Percentiles rank a stretch among this genome's conserved stretches.
Evolutionary conservation across 805 yeast genomes (phyloP).

Genomic region (Candida boleticola): DNA sequence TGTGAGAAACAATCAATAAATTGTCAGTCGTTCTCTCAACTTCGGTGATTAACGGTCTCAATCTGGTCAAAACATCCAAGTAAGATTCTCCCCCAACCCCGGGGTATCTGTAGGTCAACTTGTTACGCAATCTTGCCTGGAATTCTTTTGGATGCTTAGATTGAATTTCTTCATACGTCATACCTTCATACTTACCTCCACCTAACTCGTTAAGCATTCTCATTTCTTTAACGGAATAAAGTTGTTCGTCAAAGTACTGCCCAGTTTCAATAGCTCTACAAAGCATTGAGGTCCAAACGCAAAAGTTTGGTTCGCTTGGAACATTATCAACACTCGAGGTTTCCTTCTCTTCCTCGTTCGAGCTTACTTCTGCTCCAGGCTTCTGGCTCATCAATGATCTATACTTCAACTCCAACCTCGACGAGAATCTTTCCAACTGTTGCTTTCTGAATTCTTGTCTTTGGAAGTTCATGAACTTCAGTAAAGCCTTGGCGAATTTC

Average conservation of each 20-base stretch:
- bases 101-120: conserved; percentile 86
- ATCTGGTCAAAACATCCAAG: conserved; percentile 85
- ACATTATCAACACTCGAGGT: conserved; percentile 19
- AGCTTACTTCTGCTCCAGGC: conserved; percentile 14
- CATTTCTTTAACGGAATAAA: conserved; percentile 80
- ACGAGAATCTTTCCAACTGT: conserved; percentile 55
- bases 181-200: conserved; percentile 88
- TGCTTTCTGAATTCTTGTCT: conserved; percentile 62
- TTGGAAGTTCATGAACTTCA: conserved; percentile 71
- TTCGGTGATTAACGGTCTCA: conserved; percentile 88
- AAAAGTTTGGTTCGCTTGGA: conserved; percentile 67
- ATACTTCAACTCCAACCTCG: conserved; percentile 44
- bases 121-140: conserved; percentile 69
- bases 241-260: conserved; percentile 66
- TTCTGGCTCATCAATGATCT: conserved; percentile 26
- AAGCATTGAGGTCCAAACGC: conserved; percentile 93
- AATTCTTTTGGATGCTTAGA: conserved; percentile 78
- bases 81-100: conserved; percentile 98
- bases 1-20: conserved; percentile 76
- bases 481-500: conserved; percentile 68
- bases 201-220: conserved; percentile 92
- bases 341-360: conserved; percentile 10
- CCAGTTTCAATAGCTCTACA: conserved; percentile 78
- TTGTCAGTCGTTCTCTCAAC: conserved; percentile 90
- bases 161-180: conserved; percentile 93